Percentiles rank a stretch among this genome's conserved stretches.
phyloP scores from a whole-genome alignment of 257 asterid species.

The Leonotis leonurus region DNA sequence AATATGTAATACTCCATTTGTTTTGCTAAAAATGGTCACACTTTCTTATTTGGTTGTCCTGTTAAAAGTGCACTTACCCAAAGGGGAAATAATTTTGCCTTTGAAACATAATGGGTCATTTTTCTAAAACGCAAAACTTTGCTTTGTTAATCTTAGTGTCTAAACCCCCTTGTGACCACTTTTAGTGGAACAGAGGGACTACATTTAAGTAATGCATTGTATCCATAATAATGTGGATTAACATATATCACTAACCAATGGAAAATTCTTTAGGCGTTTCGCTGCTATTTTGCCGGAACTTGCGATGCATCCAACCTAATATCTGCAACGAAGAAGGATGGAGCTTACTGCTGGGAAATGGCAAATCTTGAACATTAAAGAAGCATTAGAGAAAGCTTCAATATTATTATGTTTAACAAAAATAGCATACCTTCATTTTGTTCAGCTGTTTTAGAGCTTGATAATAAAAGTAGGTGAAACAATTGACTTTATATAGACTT shows the following conservation, averaged over 20 bases:
- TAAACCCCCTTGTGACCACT: no score
- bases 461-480: conserved; percentile 16
- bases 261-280: conserved; percentile 64
- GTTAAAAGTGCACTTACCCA: no score
- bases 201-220: neutral
- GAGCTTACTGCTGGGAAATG: conserved; percentile 6
- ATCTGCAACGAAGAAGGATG: conserved; percentile 47
- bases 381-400: neutral
- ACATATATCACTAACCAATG: conserved; percentile 53
- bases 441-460: conserved; percentile 23
- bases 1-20: no score
- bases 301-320: conserved; percentile 97
- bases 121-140: no score
- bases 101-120: no score
- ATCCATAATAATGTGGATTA: neutral
- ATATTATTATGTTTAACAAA: conserved; percentile 5
- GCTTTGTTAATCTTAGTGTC: no score
- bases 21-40: no score
- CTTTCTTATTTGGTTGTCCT: no score
- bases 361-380: neutral
- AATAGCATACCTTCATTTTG: conserved; percentile 58
- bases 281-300: conserved; percentile 65
- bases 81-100: no score
- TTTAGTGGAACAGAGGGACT: no score
- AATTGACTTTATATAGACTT: conserved; percentile 28